Conservation (phyloP, 768 basidiomycete species). For the Agrocybe pediades region DNA sequence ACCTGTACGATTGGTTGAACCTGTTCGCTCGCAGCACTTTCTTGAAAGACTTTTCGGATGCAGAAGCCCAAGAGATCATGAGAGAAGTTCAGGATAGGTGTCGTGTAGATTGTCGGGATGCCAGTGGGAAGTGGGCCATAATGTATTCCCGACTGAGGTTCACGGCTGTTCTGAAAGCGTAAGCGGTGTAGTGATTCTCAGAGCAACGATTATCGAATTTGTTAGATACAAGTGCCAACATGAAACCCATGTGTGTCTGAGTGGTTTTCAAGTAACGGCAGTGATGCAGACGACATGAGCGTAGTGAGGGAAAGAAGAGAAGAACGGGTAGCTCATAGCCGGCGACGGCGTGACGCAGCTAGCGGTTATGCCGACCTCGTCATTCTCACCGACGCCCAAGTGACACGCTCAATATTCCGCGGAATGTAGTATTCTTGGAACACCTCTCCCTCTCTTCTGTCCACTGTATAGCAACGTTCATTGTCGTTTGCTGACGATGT, state of each 20-base stretch:
- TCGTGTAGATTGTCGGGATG: constrained; percentile 56
- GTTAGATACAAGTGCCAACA: too few relatives aligned
- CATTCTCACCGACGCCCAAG: background rate
- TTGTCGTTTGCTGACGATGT: constrained; percentile 14
- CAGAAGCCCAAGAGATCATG: constrained; percentile 61
- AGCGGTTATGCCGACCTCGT: background rate
- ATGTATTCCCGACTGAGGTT: constrained; percentile 77
- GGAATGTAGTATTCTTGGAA: constrained; percentile 10
- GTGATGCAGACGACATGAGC: too few relatives aligned
- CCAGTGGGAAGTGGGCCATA: constrained; percentile 64
- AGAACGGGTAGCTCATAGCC: background rate
- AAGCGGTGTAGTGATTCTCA: constrained; percentile 1
- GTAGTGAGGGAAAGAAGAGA: background rate
- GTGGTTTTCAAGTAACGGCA: too few relatives aligned
- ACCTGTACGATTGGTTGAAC: constrained; percentile 65
- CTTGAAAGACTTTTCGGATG: constrained; percentile 51
- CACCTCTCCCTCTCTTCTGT: constrained; percentile 5
- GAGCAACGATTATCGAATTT: too few relatives aligned
- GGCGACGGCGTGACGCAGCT: background rate
- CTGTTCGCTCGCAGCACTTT: constrained; percentile 67
- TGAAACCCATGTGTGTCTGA: too few relatives aligned
- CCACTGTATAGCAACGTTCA: background rate
- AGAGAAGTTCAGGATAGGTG: constrained; percentile 61
- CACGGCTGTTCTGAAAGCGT: constrained; percentile 43
- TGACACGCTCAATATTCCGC: background rate